Base-by-base conservation (phyloP, 75 land plant species). In the Ceratopteris richardii region DNA sequence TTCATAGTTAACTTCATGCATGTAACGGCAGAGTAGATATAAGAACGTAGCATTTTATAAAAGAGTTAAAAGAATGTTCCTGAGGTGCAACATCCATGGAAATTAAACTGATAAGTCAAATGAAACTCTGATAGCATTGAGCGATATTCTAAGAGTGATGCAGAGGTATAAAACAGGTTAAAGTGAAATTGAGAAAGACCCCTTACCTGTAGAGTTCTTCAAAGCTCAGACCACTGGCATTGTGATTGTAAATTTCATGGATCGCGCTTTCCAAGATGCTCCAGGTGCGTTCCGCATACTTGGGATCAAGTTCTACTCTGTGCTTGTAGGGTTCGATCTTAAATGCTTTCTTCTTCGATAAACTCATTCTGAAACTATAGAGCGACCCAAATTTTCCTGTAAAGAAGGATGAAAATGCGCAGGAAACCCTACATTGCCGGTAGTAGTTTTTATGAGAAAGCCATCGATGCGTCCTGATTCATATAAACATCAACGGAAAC, bases 261-360 rank as follows among this genome's bases (percentile, higher is more conserved):
- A 92, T 92, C 6, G 97, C 97, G 60, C 88, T 84, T 43, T 92
- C 97, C 47, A 92, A 58, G 16, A 92, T 66, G 77, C 88, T 85
- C 97, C 95, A 92, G 6, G 97, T 88, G 77, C 77, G 84, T 44
- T 92, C 95, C 0, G 90, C 95, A 63, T 88, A 92, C 46, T 88
- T 88, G 29, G 97, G 95, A 76, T 92, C 97, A 66, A 92, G 71
- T 63, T 84, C 84, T 58, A 88, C 97, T 66, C 77, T 62, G 44
- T 88, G 97, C 73, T 85, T 92, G 62, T 85, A 92, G 1, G 97
- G 86, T 73, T n/a, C n/a, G n/a, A n/a, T n/a, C n/a, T n/a, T n/a
- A n/a, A n/a, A n/a, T n/a, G n/a, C n/a, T n/a, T n/a, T n/a, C n/a
- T n/a, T n/a, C n/a, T n/a, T n/a, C n/a, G n/a, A n/a, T n/a, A n/a